A percentile compares a stretch with the other conserved stretches of the same genome.
Conservation (phyloP, 2,329 filamentous ascomycete genomes). For the Tolypocladium pustulatum region DNA sequence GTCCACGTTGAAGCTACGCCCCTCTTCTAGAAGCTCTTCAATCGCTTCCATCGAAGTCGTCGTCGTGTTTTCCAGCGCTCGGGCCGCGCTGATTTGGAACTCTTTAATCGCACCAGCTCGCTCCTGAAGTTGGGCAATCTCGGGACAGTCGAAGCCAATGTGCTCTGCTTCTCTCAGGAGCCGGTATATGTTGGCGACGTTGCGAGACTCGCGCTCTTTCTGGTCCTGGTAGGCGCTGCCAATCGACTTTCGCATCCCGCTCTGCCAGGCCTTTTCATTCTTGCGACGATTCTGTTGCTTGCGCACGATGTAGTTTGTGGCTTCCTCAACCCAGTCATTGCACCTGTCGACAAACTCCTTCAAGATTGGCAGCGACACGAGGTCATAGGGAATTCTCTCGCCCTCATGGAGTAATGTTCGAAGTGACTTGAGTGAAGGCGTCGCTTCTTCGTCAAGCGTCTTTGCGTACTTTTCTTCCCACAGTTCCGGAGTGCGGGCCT, state of each 20-base stretch:
- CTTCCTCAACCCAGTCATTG: slow-evolving; percentile 96
- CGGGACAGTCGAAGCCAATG: slow-evolving; percentile 86
- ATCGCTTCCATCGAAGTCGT: slow-evolving; percentile 61
- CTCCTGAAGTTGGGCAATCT: slow-evolving; percentile 78
- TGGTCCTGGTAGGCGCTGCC: slow-evolving; percentile 47
- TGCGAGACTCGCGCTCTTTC: slow-evolving; percentile 78
- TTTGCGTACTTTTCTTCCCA: slow-evolving; percentile 90
- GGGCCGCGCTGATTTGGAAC: slow-evolving; percentile 69
- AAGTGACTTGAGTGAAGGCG: slow-evolving; percentile 76
- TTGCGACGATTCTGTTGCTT: slow-evolving; percentile 97
- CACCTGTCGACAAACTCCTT: slow-evolving; percentile 89
- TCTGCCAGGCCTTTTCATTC: slow-evolving; percentile 79
- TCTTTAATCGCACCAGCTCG: slow-evolving; percentile 73
- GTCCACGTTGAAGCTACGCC: slow-evolving; percentile 82
- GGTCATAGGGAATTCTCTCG: slow-evolving; percentile 87
- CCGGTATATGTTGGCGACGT: slow-evolving; percentile 77
- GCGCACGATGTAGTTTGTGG: slow-evolving; percentile 88
- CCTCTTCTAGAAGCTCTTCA: slow-evolving; percentile 83
- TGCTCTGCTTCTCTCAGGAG: slow-evolving; percentile 75
- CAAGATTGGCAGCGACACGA: slow-evolving; percentile 72
- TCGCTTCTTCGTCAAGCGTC: slow-evolving; percentile 71
- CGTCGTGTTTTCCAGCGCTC: slow-evolving; percentile 56
- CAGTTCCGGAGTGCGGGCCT: slow-evolving; percentile 70
- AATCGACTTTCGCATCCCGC: slow-evolving; percentile 59
- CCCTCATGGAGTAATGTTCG: slow-evolving; percentile 81